Evolutionary conservation across 108 stramenopile genomes (phyloP), one percentile per base, ranked within the genome.

Genomic region (Craspedostauros australis): DNA sequence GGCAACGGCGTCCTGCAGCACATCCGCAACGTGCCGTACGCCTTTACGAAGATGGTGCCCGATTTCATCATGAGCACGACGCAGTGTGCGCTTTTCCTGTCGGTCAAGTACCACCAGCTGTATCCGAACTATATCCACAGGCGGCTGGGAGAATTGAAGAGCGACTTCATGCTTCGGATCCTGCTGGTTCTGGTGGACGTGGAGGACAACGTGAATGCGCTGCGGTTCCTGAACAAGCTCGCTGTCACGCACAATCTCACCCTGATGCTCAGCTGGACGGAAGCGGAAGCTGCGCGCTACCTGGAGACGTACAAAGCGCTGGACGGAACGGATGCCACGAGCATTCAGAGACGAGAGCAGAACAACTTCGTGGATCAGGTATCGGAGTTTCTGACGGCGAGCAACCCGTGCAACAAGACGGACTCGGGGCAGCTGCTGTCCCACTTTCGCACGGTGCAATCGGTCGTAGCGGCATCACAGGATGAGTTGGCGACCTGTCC

Each of bases 221-320:
- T 96, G 39, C 45, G 73, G 16, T 73, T 78, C 27, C 47, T 97
- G 40, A 94, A 95, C 59, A 68, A 79, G 28, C 33, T 90, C 28
- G 80, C 86, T 19, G 82, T 93, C 14, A 26, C 54, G 16, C 60
- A 82, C 46, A 66, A 86, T 45, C 57, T 91, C 54, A 92, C 93
- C 0, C 39, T 95, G 26, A 64, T 97, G 15, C 60, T 94, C 12
- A 79, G 87, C 0, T 95, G 91, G 91, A 81, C 72, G 16, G 84
- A 79, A 45, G 68, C 71, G 49, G 96, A 97, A 68, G 86, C 85
- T 5, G 96, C 92, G 1, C 71, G 96, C 0, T 96, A 96, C 57
- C 50, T 97, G 48, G 96, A 97, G 75, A 91, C 93, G 18, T 87
- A 87, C 65, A 94, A 94, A 66, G 86, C 82, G 11, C 81, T 89